Base-by-base conservation (phyloP, 306 rosid species). In the Delonix regia region DNA sequence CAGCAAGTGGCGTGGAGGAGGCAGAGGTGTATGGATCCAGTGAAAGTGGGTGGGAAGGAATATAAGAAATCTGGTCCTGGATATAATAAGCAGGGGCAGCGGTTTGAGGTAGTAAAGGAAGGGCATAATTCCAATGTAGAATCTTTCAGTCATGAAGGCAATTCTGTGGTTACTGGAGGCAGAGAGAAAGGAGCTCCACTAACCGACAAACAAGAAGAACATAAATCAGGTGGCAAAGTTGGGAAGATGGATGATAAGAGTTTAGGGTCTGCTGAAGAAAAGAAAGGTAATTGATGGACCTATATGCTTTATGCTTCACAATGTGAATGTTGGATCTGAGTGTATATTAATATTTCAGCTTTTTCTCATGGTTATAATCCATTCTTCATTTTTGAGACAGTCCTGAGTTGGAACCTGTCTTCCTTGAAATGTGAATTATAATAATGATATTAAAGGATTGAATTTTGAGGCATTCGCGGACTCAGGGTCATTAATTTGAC, bases 1-100 rank as follows among this genome's bases (percentile, higher is more conserved):
- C 94, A 96, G 51, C 98, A 96, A 75, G 98, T 82, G 55, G 85
- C 89, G 0, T 90, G 89, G 91, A 88, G 91, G 89, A 88, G 81
- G 88, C 99, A 86, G 81, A 89, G 90, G 81, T 78, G 76, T 84
- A 28, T 59, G 67, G 98, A 93, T 53, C 91, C 88, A 0, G 87
- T 75, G 61, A 92, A 92, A 69, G 65, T 66, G 49, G 92, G 86
- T 69, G 61, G 60, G 30, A 95, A 87, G 88, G 94, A 92, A 9
- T 75, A 61, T 75, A 92, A 83, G 89, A 89, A 89, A 80, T 80
- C 84, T 15, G 90, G 90, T 65, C 19, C 63, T 2, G 97, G 91
- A 65, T 90, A 82, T 82, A 80, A 78, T 81, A 83, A 83, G 86
- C 97, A 83, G 30, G 90, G 88, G 15, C 89, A 85, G 53, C 84